Evolutionary conservation across 768 basidiomycete species (phyloP), one percentile per base, ranked within the genome.

Genomic region (Macrolepiota albuminosa): DNA sequence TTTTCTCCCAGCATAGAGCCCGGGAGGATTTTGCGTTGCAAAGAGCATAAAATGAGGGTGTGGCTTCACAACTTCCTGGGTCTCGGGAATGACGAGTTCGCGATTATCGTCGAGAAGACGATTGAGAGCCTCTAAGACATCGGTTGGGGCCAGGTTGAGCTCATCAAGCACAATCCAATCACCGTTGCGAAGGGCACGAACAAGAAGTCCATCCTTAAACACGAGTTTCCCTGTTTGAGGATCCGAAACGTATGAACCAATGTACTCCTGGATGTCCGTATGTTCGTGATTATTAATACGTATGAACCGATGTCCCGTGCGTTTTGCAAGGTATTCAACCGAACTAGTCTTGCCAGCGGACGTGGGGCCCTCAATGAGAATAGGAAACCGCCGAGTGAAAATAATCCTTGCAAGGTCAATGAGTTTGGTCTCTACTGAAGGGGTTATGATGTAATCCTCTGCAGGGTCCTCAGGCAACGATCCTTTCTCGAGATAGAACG

Each of bases 271-370:
- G 53, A 99, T 97, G 69, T 99, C 97, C 6, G 97, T 99, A 69
- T 98, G 97, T 63, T 99, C 97, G 75, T 99, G 97, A 68, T 99
- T 99, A 76, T 99, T 99, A 80, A 99, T 98, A 43, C 97, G 91
- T 34, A 99, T 87, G 72, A 98, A 98, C 39, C 83, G 86, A 76
- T 99, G 97, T 0, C 97, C 96, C 0, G 95, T 97, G 57, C 90
- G 82, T 61, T 84, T 85, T 6, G 97, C 96, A 33, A 99, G 83
- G 71, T 95, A 98, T 74, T 98, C 95, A 48, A 99, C 86, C 1
- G 96, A 92, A 66, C 93, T 95, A 2, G 97, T 99, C 78, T 99
- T 99, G 42, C 97, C 97, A 58, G 89, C 91, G 1, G 97, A 98
- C 0, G 97, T 99, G 0, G 96, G 97, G 1, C 97, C 97, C 75